Base-by-base conservation (phyloP, 2,329 filamentous ascomycete genomes). In the Xylaria sp. region DNA sequence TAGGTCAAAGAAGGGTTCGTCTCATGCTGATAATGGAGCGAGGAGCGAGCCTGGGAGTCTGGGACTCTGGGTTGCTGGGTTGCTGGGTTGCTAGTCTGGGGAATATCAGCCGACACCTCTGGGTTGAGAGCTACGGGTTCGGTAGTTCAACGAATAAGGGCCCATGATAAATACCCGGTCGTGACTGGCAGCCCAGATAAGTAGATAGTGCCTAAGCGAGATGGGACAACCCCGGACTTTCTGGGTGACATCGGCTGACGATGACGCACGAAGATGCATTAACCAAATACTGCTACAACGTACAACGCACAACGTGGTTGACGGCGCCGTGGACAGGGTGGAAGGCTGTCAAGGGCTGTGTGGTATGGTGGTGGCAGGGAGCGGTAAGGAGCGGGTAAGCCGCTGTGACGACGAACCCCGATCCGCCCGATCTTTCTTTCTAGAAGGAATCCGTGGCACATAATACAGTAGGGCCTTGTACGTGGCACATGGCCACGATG, bases 371-470 rank as follows among this genome's bases (percentile, higher is more conserved):
- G 28, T 28, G 25, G 46, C 28, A 54, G 23, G 4, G 59, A 20
- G 46, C 25, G 54, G 64, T 5, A 20, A 10, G 52, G 32, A 37
- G 18, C 50, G 25, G 64, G 46, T 1, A 23, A 57, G 54, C n/a
- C 61, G 32, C 56, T 28, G 18, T 39, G 50, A 39, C 20, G 6
- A 32, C 5, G 15, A 23, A 46, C 52, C 34, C 60, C 62, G 41
- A 65, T 46, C 32, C 59, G 52, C 34, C 60, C 62, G 41, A 65
- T 46, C 32, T 63, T 63, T 41, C 32, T 60, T 70, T 70, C 69
- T 70, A 70, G 69, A 70, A 70, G 54, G 20, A 63, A 44, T 66
- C 62, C 18, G 48, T 66, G 28, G 44, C n/a, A n/a, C n/a, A n/a
- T 41, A 34, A 37, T 51, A 25, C 23, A 1, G 23, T 25, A 28